These are phyloP conservation scores for Eleusine coracana DNA, from an alignment of 176 grass and related monocot genomes.

Conservation along the genomic window DNA sequence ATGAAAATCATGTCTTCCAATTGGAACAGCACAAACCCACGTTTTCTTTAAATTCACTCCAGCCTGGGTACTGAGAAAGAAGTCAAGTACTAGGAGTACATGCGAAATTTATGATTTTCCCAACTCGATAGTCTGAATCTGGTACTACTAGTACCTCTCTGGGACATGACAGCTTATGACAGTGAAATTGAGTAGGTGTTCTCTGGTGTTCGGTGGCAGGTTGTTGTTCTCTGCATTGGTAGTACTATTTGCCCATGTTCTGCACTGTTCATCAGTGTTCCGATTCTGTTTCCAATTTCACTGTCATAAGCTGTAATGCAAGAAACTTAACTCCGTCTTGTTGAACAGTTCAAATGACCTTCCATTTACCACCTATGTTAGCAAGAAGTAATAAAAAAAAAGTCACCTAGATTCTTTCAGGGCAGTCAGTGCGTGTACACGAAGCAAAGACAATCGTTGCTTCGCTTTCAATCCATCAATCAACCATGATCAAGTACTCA, in stretches of 20 bases:
- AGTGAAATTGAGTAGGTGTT: conserved; percentile 31
- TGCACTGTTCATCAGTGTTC: conserved; percentile 17
- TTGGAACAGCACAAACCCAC: not conserved
- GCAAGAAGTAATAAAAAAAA: not conserved
- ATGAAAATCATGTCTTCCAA: not conserved
- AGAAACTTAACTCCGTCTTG: not conserved
- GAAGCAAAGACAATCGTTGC: conserved; percentile 20
- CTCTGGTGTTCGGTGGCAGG: conserved; percentile 24
- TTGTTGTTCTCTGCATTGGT: not conserved
- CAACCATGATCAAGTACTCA: not conserved
- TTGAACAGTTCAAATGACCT: not conserved
- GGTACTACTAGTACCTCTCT: conserved; percentile 24
- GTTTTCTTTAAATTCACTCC: not conserved
- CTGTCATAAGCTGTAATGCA: conserved; percentile 30
- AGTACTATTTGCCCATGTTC: not conserved
- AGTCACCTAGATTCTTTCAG: not conserved
- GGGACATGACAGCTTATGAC: conserved; percentile 17
- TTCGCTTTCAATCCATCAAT: conserved; percentile 24
- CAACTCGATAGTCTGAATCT: conserved; percentile 21
- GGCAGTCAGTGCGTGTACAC: conserved; percentile 15
- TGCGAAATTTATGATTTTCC: not conserved
- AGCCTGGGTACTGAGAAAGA: not conserved
- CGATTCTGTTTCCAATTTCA: no score
- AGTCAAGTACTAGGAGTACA: not conserved
- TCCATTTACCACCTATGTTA: not conserved